phyloP scores from a whole-genome alignment of 805 yeast genomes.

The Tetrapisispora fleetii region DNA sequence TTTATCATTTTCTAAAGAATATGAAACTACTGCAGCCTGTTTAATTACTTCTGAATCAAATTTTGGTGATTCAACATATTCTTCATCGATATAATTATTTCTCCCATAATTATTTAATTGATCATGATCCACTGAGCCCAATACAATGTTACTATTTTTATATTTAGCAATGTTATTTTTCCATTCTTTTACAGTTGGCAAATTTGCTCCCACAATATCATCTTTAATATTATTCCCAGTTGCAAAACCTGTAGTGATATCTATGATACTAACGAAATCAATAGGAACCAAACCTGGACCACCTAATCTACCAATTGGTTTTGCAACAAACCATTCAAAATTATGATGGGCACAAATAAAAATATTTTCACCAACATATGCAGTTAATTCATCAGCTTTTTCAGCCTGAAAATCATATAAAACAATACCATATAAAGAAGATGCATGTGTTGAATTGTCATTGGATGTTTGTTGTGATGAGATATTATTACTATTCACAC shows the following conservation, averaged over 20 bases:
- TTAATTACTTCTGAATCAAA: conserved; percentile 16
- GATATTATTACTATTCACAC: neutral
- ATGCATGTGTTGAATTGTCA: conserved; percentile 15
- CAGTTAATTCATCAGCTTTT: conserved; percentile 72
- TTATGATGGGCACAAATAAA: conserved; percentile 94
- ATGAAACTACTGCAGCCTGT: conserved; percentile 65
- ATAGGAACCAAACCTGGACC: conserved; percentile 97
- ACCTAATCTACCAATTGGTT: conserved; percentile 88
- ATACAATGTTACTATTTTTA: conserved; percentile 77
- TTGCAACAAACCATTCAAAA: conserved; percentile 96
- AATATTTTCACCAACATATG: conserved; percentile 76
- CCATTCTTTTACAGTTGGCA: conserved; percentile 96
- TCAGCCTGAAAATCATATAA: conserved; percentile 77
- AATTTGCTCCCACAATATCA: conserved; percentile 53
- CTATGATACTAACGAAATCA: conserved; percentile 76
- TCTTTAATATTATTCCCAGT: conserved; percentile 44
- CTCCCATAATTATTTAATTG: neutral
- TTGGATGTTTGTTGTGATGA: conserved; percentile 9
- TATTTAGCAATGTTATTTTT: conserved; percentile 81
- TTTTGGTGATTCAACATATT: conserved; percentile 1
- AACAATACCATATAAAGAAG: conserved; percentile 71
- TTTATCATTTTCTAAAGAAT: conserved; percentile 71
- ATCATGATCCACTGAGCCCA: conserved; percentile 38
- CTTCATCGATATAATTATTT: neutral
- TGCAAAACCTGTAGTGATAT: conserved; percentile 54